A percentile compares a stretch with the other conserved stretches of the same genome.
Evolutionary conservation across 208 protist species (phyloP).

Genomic region (Crithidia acanthocephali): DNA sequence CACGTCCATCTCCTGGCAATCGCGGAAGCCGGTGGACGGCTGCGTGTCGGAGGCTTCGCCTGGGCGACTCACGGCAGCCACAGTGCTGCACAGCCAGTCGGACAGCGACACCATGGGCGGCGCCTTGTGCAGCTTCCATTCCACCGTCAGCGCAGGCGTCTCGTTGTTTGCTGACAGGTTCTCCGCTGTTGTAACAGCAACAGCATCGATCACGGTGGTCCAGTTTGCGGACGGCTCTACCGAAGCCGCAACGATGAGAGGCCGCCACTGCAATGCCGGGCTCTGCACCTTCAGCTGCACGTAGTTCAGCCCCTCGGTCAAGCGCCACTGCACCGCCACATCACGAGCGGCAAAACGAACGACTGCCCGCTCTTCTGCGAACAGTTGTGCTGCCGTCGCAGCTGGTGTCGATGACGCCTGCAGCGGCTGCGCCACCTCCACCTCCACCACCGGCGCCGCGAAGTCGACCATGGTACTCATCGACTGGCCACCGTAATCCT

Average conservation of each 20-base stretch:
- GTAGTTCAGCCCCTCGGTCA: conserved; percentile 22
- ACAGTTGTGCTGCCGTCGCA: neutral
- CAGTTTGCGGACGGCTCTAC: conserved; percentile 3
- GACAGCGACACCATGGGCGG: conserved; percentile 33
- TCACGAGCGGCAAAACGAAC: conserved; percentile 16
- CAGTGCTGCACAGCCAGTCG: conserved; percentile 20
- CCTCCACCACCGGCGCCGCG: neutral
- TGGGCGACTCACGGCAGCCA: neutral
- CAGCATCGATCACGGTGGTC: conserved; percentile 18
- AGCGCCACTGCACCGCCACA: conserved; percentile 12
- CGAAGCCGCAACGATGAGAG: neutral
- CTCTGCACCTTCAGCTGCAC: neutral
- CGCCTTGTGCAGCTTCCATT: conserved; percentile 22
- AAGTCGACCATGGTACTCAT: conserved; percentile 10
- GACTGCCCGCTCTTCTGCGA: neutral
- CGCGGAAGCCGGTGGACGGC: conserved; percentile 16
- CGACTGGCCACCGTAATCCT: conserved; percentile 1
- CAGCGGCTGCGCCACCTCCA: conserved; percentile 9
- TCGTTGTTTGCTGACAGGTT: neutral
- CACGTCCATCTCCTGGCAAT: conserved; percentile 24
- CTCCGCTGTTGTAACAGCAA: neutral
- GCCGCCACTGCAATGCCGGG: conserved; percentile 25
- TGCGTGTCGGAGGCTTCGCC: neutral
- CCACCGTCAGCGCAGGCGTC: conserved; percentile 1
- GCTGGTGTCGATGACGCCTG: neutral